Base-by-base conservation (phyloP, 345 rosid species). In the Mallotus nudiflorus region DNA sequence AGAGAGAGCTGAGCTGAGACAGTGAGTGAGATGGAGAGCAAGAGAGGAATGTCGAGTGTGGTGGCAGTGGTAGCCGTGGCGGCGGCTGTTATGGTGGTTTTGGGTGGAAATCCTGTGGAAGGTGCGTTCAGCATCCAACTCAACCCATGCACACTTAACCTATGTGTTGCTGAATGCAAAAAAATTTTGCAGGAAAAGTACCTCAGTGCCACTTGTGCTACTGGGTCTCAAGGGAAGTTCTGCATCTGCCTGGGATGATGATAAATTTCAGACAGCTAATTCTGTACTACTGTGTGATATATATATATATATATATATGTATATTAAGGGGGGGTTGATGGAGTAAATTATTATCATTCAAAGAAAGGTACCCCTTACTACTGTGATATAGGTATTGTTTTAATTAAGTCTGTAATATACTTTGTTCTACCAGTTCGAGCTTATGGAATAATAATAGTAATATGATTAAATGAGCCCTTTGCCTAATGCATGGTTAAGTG, bases 71-170 rank as follows among this genome's bases (percentile, higher is more conserved):
- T 53, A 22, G 42, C 13, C 6, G 49, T 29, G 13, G 45, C n/a
- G 29, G 37, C 35, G 57, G 1, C 39, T 29, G 64, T 51, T 16
- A 9, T 65, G 28, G 39, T 58, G 69, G 27, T 67, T 63, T 44
- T 64, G 48, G 59, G 72, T 67, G 57, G 74, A 42, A 31, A 28
- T 8, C 3, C 54, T 0, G 74, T 51, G 42, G 78, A 77, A 39
- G 68, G 76, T 57, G 78, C 82, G 61, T 72, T 77, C 70, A 68
- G 82, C 72, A 77, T 83, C 53, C 69, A 74, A n/a, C 62, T 80
- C 9, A 75, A 69, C 2, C 76, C 86, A 39, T 80, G 80, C 76
- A 74, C 78, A 40, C 69, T 80, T 28, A 57, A 75, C 18, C 49
- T 15, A 35, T 83, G 83, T 50, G 67, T 72, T 52, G 83, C 80